Evolutionary conservation across 208 protist species (phyloP), one percentile per base, ranked within the genome.

Genomic region (Trypanosoma theileri): DNA sequence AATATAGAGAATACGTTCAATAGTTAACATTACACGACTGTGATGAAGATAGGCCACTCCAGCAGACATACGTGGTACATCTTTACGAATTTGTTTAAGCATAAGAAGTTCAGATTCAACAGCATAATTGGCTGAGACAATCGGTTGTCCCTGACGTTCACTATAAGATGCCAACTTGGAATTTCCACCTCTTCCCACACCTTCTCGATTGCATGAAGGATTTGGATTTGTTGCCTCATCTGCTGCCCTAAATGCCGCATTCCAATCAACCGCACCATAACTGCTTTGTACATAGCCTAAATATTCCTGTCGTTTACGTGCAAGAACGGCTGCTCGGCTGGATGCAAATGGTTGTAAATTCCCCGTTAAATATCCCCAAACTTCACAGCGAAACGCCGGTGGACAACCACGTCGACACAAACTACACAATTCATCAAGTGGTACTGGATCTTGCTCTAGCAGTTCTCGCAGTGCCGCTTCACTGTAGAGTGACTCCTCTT

Each of bases 1-100:
- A 42, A 97, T 86, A 60, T 94, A 98, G n/a, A 98, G 77, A 22
- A 97, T 83, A 3, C 92, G 81, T 79, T 97, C 88, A 24, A 98
- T 78, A 54, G 81, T 77, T 4, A 68, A 55, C 72, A 90, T 82
- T 40, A 94, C 81, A 26, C 84, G 77, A 11, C 71, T 67, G 42
- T 91, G 70, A 63, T 82, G 86, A 59, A 96, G 86, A 68, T 90
- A 85, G 26, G 69, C 71, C 44, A 82, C 48, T 35, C 84, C 86
- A 4, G 79, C 84, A 12, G 79, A 88, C 71, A 95, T 96, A 51
- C 94, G 80, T 13, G 90, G 91, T 2, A 97, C 81, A 75, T 97
- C 94, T 48, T 96, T 93, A 55, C 82, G 84, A 50, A 97, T 96
- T 62, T 97, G 94, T 35, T 84, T 86, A 8, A 80, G 62, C 21